Base-by-base conservation (phyloP, 176 grass and related monocot species). In the Musa beccarii region DNA sequence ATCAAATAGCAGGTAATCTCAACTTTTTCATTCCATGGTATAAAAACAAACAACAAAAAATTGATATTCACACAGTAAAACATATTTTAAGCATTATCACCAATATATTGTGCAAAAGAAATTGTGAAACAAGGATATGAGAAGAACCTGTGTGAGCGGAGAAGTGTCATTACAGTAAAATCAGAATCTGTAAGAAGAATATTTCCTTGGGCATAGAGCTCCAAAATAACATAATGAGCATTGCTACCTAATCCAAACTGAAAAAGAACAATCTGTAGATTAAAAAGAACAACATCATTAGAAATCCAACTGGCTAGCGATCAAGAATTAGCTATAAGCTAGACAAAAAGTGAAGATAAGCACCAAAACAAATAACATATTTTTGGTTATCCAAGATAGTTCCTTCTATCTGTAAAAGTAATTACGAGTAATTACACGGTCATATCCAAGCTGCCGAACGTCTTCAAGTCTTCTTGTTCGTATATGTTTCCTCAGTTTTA, bases 121-220 rank as follows among this genome's bases (percentile, higher is more conserved):
- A 83, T 59, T 20, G 56, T 69, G 54, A 29, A 72, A 49, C 53
- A 34, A 34, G 34, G 76, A 72, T 74, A 65, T 78, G 57, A 71
- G 15, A 70, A 66, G 65, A 72, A 93, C 94, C 94, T 93, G 73
- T 98, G 94, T 70, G 94, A 98, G 69, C 94, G 94, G 13, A 98
- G 94, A 77, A 98, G 87, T 49, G 94, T 98, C 88, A 98, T 69
- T 77, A 98, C 90, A 54, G 82, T 91, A 84, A 86, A 93, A 63
- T 93, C 88, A 9, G 94, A 98, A 83, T 98, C 90, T 0, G 86
- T 84, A 23, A 98, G 94, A 82, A 98, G 82, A 54, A 98, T 93
- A 77, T 98, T 98, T 82, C 94, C 94, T 87, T 98, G 94, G 19
- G 90, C 88, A 86, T 93, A 98, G 8, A 98, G 82, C 77, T 98